These are phyloP conservation scores for Salicornia ramosissima DNA, from an alignment of 148 eudicot species.

Conservation along the genomic window DNA sequence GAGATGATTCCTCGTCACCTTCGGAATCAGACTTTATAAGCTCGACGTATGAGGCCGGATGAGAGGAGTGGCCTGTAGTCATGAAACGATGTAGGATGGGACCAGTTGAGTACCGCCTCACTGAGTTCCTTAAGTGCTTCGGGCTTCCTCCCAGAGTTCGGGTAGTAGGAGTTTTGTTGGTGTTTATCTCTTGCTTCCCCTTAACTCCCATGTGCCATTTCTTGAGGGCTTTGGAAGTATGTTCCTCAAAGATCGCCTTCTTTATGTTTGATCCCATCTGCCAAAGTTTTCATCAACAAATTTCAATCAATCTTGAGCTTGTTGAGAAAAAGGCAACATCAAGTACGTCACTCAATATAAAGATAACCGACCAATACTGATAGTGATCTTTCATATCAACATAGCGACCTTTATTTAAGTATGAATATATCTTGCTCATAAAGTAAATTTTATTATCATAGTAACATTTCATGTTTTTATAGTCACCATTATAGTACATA, in stretches of 20 bases:
- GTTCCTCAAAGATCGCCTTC: constrained; percentile 79
- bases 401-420: too few species aligned
- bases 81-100: constrained; percentile 55
- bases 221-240: constrained; percentile 71
- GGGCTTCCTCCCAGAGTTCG: constrained; percentile 35
- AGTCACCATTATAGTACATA: too few species aligned
- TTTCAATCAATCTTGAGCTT: neutral
- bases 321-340: neutral
- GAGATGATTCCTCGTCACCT: constrained; percentile 24
- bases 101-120: constrained; percentile 29
- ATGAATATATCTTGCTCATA: too few species aligned
- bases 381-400: too few species aligned
- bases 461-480: too few species aligned
- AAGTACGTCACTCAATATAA: neutral
- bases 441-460: too few species aligned
- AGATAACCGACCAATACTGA: too few species aligned
- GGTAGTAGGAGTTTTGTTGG: constrained; percentile 30
- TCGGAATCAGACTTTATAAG: constrained; percentile 25
- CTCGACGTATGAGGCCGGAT: constrained; percentile 21
- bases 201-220: constrained; percentile 71
- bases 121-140: constrained; percentile 18
- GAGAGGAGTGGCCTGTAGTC: constrained; percentile 52
- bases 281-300: constrained; percentile 15
- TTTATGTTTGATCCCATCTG: constrained; percentile 97
- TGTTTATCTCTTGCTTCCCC: constrained; percentile 44